Evolutionary conservation across 176 grass and related monocot species (phyloP), one percentile per base, ranked within the genome.

Genomic region (Aegilops speltoides): DNA sequence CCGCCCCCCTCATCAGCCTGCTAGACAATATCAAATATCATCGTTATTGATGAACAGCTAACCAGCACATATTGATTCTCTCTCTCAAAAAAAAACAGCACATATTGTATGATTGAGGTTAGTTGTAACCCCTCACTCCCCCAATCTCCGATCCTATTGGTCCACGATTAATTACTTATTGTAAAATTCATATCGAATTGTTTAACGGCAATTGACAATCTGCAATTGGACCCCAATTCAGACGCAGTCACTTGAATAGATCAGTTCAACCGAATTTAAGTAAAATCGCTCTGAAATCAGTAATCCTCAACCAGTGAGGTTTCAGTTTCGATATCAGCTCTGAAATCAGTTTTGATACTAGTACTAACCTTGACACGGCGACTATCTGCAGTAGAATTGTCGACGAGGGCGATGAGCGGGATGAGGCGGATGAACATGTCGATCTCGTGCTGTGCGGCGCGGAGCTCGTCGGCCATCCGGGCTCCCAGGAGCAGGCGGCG

Each of bases 341-440:
- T 12, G 43, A 12, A 45, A 12, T 38, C 37, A 45, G 12, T 45
- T 45, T 13, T 45, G 43, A 45, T 45, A 45, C 11, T 45, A 36
- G 34, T 36, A 45, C 10, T 45, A 45, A 89, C 87, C 67, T 7
- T 59, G 10, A 2, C 76, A 11, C 10, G 13, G 15, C 26, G 24
- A 29, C 7, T 77, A 6, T 54, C 20, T 8, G 56, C 78, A 36
- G 66, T 36, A 36, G 34, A 70, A 4, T 41, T 78, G 65, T 91
- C 88, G 13, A 93, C 89, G 28, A 93, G 91, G 0, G 91, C 54
- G 82, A 91, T 88, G 8, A 93, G 84, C 34, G 91, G 91, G 80
- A 90, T 32, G 81, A 93, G 88, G 67, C 86, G 88, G 54, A 93
- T 84, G 74, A 80, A 93, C 72, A 79, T 66, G 24, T 93, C 88